phyloP scores from a whole-genome alignment of 805 yeast species.

The Yamadazyma tumulicola region DNA sequence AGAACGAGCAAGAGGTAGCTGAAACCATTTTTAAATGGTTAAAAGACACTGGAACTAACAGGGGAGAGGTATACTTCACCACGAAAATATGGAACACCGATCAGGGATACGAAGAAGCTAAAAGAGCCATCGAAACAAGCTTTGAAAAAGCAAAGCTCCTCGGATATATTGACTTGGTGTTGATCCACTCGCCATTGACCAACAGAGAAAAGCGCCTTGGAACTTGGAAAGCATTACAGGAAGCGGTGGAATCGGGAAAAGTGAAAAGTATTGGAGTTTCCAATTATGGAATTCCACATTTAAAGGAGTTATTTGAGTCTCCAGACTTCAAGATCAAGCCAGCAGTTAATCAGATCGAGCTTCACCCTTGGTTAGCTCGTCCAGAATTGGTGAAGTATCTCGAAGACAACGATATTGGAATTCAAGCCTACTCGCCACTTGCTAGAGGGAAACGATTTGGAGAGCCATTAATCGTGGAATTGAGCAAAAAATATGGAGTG shows the following conservation, averaged over 20 bases:
- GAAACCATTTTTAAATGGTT: conserved; percentile 51
- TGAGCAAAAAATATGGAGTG: conserved; percentile 48
- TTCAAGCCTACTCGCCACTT: conserved; percentile 80
- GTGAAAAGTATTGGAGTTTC: conserved; percentile 34
- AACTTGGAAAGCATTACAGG: conserved; percentile 80
- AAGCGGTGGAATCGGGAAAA: conserved; percentile 58
- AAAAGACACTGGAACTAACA: conserved; percentile 4
- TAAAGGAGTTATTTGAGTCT: conserved; percentile 20
- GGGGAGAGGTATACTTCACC: conserved; percentile 33
- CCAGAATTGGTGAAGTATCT: conserved; percentile 54
- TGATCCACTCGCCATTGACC: conserved; percentile 54
- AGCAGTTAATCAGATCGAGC: conserved; percentile 32
- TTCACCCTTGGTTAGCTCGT: conserved; percentile 56
- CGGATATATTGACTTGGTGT: conserved; percentile 38
- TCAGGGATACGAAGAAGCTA: conserved; percentile 36
- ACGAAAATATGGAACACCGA: conserved; percentile 28
- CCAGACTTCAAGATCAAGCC: conserved; percentile 24
- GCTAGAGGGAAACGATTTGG: conserved; percentile 39
- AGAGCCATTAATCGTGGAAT: conserved; percentile 48
- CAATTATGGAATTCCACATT: conserved; percentile 27
- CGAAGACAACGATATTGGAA: conserved; percentile 48
- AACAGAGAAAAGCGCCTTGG: conserved; percentile 23
- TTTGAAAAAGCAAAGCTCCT: conserved; percentile 30
- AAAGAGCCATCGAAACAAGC: conserved; percentile 24
- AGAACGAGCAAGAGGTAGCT: conserved; percentile 59